Conservation (phyloP, 371 early-diverging fungal species). For the Dichotomocladium elegans region DNA sequence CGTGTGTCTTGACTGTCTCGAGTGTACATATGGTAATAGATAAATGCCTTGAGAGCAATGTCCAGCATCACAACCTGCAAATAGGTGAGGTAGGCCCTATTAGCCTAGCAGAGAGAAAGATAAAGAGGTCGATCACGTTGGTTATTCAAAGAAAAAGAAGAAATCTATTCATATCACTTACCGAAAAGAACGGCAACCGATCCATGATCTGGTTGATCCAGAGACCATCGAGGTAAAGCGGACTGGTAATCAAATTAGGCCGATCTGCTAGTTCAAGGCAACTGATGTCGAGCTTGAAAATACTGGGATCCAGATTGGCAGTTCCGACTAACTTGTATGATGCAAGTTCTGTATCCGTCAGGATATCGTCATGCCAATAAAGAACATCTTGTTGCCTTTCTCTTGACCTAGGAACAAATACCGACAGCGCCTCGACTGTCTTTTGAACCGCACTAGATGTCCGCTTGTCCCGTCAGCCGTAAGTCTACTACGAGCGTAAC, state of each 20-base stretch:
- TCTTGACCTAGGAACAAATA: constrained; percentile 37
- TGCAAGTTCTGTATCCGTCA: constrained; percentile 22
- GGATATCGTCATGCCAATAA: constrained; percentile 23
- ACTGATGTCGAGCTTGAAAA: constrained; percentile 33
- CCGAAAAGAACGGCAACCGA: constrained; percentile 22
- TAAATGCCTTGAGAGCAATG: constrained; percentile 37
- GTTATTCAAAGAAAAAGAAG: not conserved
- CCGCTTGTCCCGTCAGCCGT: not conserved
- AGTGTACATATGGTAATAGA: constrained; percentile 32
- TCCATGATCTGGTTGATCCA: constrained; percentile 41
- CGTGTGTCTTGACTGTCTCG: constrained; percentile 2
- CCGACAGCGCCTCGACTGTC: constrained; percentile 26
- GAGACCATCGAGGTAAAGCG: constrained; percentile 41
- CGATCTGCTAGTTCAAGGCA: constrained; percentile 24
- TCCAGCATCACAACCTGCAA: constrained; percentile 36
- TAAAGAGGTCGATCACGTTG: too few species aligned
- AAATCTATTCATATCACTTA: constrained; percentile 11
- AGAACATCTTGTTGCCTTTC: constrained; percentile 19
- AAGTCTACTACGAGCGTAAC: not conserved
- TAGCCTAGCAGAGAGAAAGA: constrained; percentile 3
- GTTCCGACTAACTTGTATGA: constrained; percentile 35
- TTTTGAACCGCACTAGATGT: constrained; percentile 22
- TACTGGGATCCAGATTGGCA: constrained; percentile 25
- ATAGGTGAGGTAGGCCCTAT: constrained; percentile 32
- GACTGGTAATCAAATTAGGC: constrained; percentile 30